Conservation (phyloP, 352 stramenopile species). For the Pythium folliculosum region DNA sequence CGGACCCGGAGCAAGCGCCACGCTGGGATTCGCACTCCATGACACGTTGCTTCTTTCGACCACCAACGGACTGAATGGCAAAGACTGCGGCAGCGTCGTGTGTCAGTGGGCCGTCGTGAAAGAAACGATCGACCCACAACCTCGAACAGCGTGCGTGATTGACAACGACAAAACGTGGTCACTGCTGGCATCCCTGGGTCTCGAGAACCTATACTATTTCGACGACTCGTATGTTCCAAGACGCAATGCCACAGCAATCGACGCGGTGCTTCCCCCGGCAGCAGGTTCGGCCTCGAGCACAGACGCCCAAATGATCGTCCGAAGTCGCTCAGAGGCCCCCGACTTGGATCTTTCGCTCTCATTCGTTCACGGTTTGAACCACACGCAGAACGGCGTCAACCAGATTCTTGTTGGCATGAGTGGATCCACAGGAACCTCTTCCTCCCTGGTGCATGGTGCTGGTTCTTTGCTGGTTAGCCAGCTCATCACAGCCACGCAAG, state of each 20-base stretch:
- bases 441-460: slow-evolving; percentile 40
- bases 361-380: slow-evolving; percentile 54
- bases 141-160: slow-evolving; percentile 1
- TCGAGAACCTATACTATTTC: slow-evolving; percentile 28
- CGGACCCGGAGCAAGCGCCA: neutral
- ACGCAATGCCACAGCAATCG: slow-evolving; percentile 9
- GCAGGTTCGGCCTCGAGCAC: neutral
- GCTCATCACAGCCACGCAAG: slow-evolving; percentile 34
- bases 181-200: neutral
- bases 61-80: slow-evolving; percentile 27
- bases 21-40: slow-evolving; percentile 55
- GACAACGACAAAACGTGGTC: slow-evolving; percentile 16
- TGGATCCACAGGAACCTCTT: slow-evolving; percentile 5
- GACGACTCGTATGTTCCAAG: slow-evolving; percentile 22
- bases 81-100: slow-evolving; percentile 41
- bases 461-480: slow-evolving; percentile 47
- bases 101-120: slow-evolving; percentile 55
- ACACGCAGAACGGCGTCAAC: slow-evolving; percentile 42
- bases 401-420: slow-evolving; percentile 38
- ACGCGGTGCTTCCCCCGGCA: slow-evolving; percentile 13
- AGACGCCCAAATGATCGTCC: neutral
- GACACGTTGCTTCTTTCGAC: slow-evolving; percentile 58
- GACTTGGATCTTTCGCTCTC: slow-evolving; percentile 61
- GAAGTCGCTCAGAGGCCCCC: slow-evolving; percentile 41
- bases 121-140: slow-evolving; percentile 19